A percentile compares a stretch with the other conserved stretches of the same genome.
These are phyloP conservation scores for Ballota nigra DNA, from an alignment of 257 asterid genomes.

Conservation along the genomic window DNA sequence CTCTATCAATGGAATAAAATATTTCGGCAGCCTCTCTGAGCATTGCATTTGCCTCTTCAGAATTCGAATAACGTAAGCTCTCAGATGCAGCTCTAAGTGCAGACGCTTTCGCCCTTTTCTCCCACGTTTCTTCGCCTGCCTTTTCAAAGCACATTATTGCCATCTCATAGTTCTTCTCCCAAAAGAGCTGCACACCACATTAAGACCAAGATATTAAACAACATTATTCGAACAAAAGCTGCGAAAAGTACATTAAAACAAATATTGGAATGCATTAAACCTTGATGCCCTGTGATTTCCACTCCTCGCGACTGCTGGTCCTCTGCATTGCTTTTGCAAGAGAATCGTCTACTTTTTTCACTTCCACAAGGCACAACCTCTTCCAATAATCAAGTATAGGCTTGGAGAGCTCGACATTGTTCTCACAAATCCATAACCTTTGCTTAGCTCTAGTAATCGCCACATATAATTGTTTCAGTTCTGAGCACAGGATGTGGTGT, in stretches of 20 bases:
- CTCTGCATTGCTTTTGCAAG: conserved; percentile 57
- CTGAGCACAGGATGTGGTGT: conserved; percentile 62
- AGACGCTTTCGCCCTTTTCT: conserved; percentile 59
- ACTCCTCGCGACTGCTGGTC: conserved; percentile 64
- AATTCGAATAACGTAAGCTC: conserved; percentile 34
- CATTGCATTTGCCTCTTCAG: conserved; percentile 32
- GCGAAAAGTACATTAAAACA: not conserved
- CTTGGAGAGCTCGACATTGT: conserved; percentile 38
- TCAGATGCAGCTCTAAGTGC: conserved; percentile 50
- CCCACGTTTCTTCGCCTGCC: conserved; percentile 58
- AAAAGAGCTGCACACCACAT: conserved; percentile 42
- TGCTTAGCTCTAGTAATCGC: conserved; percentile 75
- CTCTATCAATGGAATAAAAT: conserved; percentile 48
- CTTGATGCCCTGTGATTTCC: conserved; percentile 65
- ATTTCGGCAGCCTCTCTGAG: conserved; percentile 72
- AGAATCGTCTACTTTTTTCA: conserved; percentile 45
- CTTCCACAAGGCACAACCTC: conserved; percentile 52
- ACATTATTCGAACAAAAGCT: not conserved
- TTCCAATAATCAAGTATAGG: conserved; percentile 71
- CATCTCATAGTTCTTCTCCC: conserved; percentile 68
- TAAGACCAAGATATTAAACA: not conserved
- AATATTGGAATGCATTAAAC: conserved; percentile 22
- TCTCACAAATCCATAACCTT: conserved; percentile 70
- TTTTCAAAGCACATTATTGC: conserved; percentile 65
- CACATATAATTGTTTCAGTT: too few relatives aligned